Conservation (phyloP, 2,329 filamentous ascomycete species). For the Cyphellophora europaea region DNA sequence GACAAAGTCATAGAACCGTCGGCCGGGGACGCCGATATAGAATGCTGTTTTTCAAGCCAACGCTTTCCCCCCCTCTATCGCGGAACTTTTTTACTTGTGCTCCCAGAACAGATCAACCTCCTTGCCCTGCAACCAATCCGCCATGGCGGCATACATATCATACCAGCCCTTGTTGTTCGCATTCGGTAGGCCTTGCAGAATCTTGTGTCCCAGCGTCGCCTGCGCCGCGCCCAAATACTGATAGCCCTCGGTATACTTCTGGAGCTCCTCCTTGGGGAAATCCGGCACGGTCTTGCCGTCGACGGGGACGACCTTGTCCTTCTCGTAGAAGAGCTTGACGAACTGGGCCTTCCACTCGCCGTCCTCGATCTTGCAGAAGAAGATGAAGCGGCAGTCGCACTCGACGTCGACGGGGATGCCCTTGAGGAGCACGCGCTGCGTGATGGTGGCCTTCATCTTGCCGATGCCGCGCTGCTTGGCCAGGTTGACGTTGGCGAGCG, state of each 20-base stretch:
- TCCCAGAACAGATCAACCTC: constrained; percentile 16
- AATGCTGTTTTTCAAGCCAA: too few species aligned
- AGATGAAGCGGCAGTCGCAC: constrained; percentile 42
- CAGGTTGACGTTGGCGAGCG: constrained; percentile 35
- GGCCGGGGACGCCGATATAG: too few species aligned
- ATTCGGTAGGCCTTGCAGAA: constrained; percentile 34
- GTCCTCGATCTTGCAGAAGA: constrained; percentile 31
- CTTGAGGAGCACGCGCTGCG: constrained; percentile 35
- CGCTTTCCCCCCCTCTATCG: too few species aligned
- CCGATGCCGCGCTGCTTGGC: constrained; percentile 34
- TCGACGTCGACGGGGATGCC: constrained; percentile 38
- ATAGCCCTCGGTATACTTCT: constrained; percentile 36
- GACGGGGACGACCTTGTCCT: constrained; percentile 41
- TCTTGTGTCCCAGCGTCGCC: constrained; percentile 32
- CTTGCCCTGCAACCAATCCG: constrained; percentile 30
- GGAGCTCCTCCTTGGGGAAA: constrained; percentile 30
- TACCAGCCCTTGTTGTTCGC: constrained; percentile 26
- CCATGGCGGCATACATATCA: constrained; percentile 36
- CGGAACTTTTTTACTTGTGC: constrained; percentile 2
- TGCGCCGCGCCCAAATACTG: constrained; percentile 39
- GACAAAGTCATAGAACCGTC: too few species aligned
- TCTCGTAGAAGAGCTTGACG: constrained; percentile 43
- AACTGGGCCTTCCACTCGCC: constrained; percentile 35
- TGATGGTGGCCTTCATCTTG: constrained; percentile 48
- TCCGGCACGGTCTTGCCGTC: constrained; percentile 31